Base-by-base conservation (phyloP, 371 early-diverging fungal genomes). In the Mortierella sp. region DNA sequence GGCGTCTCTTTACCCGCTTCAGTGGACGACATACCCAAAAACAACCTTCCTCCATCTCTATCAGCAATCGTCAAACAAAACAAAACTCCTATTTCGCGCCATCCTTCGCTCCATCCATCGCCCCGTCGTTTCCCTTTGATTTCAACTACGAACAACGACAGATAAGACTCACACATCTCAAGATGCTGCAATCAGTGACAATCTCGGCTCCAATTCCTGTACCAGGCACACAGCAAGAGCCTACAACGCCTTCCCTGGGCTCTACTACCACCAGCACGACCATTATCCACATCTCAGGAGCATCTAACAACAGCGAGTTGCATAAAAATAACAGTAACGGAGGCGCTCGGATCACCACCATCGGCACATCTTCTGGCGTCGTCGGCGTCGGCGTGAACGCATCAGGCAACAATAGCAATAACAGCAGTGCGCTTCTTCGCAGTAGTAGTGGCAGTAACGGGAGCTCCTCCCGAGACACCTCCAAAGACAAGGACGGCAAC, bases 181-280 rank as follows among this genome's bases (percentile, higher is more conserved):
- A 68, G 31, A 48, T 68, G 50, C 16, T 60, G 34, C 78, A 71
- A 16, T 45, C 75, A 11, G 78, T 80, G 38, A 50, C 75, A 13
- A 84, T 84, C 71, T 84, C 84, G 38, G 73, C 77, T 7, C 84
- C 84, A 31, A 80, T 84, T 31, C 84, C 58, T 38, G 73, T 84
- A 9, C 84, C 84, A 0, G 84, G 84, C n/a, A 70, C 84, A 19
- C 84, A 75, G 13, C 75, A 52, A 31, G 58, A 75, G 44, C 84
- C 80, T 21, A 84, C 84, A 3, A 75, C 65, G 7, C 84, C 84
- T n/a, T 75, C 80, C 0, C 45, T 76, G 9, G 70, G 73, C 31
- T 47, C 65, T 26, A 52, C 70, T 19, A 34, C 34, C 31, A 50
- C 34, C 31, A 50, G 72, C 73, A 26, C 34, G 2, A 57, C 47